Conservation (phyloP, 2,329 filamentous ascomycete species). For the Talaromyces funiculosus region DNA sequence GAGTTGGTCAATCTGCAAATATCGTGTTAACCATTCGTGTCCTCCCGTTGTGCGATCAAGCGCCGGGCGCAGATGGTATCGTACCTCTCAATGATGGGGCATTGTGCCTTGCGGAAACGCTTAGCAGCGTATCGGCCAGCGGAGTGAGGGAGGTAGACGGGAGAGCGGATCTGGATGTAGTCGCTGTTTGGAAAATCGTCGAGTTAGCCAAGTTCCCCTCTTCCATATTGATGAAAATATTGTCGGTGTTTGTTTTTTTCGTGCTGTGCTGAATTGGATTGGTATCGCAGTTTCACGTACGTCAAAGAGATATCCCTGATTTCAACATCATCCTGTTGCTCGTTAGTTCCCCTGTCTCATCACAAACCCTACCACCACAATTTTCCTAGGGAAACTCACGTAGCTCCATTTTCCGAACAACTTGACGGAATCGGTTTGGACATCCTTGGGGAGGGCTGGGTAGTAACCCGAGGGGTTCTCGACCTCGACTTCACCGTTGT, state of each 20-base stretch:
- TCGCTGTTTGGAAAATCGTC: conserved; percentile 58
- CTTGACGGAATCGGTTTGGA: conserved; percentile 86
- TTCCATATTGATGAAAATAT: conserved; percentile 6
- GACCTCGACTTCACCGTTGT: conserved; percentile 89
- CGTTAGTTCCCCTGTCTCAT: conserved; percentile 3
- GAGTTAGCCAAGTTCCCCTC: conserved; percentile 27
- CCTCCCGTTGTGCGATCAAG: not conserved
- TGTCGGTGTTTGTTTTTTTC: not conserved
- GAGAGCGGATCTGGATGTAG: conserved; percentile 98
- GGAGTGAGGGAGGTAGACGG: conserved; percentile 98
- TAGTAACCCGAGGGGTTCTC: conserved; percentile 64
- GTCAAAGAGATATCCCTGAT: conserved; percentile 99
- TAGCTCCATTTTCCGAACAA: conserved; percentile 98
- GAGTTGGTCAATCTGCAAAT: conserved; percentile 78
- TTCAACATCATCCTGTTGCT: conserved; percentile 75
- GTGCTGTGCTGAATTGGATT: not conserved
- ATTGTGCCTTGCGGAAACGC: conserved; percentile 99
- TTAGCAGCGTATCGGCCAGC: conserved; percentile 98
- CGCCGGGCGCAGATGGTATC: not conserved
- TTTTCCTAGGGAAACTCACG: conserved; percentile 21
- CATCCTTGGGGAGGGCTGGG: conserved; percentile 86
- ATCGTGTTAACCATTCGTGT: not conserved
- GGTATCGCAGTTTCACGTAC: conserved; percentile 55
- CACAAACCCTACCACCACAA: not conserved
- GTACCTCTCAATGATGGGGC: conserved; percentile 96